Base-by-base conservation (phyloP, 352 stramenopile species). In the Pythium aquatile region DNA sequence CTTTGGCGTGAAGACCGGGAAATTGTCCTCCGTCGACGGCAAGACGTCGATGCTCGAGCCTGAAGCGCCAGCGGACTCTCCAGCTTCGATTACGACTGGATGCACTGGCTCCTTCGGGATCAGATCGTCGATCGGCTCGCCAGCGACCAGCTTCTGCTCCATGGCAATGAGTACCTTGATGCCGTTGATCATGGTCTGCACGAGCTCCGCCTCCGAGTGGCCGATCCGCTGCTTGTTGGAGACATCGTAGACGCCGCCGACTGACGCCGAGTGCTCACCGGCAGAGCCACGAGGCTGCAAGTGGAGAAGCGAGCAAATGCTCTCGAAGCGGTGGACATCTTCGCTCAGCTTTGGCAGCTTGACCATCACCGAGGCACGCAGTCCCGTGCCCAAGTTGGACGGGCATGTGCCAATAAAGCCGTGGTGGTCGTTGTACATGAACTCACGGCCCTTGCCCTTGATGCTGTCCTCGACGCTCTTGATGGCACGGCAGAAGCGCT, bases 191-290 rank as follows among this genome's bases (percentile, higher is more conserved):
- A 97, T 91, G 46, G 87, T 91, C 61, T 81, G 80, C 63, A 97
- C 89, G 68, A 97, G 89, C 62, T 97, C 88, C 1, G 76, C 85
- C 70, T 97, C 90, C 49, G 91, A 96, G 69, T 96, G 90, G 60
- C 87, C 90, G 55, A 97, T 88, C 53, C 88, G 83, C 54, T 88
- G 78, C 65, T 90, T 94, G 70, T 93, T 93, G 17, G 88, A 96
- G 35, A 97, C 90, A 53, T 96, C 88, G 52, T 93, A 89, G 63
- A 91, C 92, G 17, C 85, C 87, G 46, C 91, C 87, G 35, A 88
- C 88, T 42, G 91, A 94, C 9, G 86, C 85, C 57, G 88, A 96
- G 74, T 97, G 88, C 63, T 97, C 88, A 24, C 88, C 87, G 6
- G 87, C 87, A 3, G 69, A 84, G 26, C 88, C 87, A 55, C 88